Evolutionary conservation across 805 yeast species (phyloP).

Genomic region (Zygosaccharomyces rouxii): DNA sequence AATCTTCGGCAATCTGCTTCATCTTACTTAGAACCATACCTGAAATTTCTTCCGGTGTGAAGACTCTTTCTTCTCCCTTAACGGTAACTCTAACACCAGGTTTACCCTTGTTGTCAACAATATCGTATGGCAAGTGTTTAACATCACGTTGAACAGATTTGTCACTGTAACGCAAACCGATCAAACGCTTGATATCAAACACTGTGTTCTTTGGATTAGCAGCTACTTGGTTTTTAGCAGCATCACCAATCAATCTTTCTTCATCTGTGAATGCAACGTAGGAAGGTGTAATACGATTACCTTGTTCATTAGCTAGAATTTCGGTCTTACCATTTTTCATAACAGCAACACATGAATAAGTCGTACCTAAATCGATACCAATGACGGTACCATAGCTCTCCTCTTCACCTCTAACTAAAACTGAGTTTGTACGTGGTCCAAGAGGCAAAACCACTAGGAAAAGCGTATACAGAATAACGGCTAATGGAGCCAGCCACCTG

Average conservation of each 20-base stretch:
- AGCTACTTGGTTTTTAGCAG: slow-evolving; percentile 95
- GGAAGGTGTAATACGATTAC: slow-evolving; percentile 95
- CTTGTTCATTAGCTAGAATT: slow-evolving; percentile 92
- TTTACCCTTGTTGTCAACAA: slow-evolving; percentile 68
- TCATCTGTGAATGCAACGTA: slow-evolving; percentile 90
- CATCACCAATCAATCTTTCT: slow-evolving; percentile 92
- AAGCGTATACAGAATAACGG: slow-evolving; percentile 30
- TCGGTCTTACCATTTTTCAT: slow-evolving; percentile 84
- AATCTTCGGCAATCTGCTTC: slow-evolving; percentile 91
- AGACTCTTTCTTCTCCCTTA: slow-evolving; percentile 68
- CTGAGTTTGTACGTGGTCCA: slow-evolving; percentile 27
- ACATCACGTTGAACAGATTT: slow-evolving; percentile 74
- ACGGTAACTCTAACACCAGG: slow-evolving; percentile 76
- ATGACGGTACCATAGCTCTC: slow-evolving; percentile 64
- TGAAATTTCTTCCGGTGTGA: slow-evolving; percentile 90
- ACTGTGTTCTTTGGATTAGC: slow-evolving; percentile 81
- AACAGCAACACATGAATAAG: slow-evolving; percentile 94
- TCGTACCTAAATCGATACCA: slow-evolving; percentile 96
- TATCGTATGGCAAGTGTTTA: slow-evolving; percentile 75
- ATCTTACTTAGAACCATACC: slow-evolving; percentile 89
- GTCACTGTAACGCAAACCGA: slow-evolving; percentile 78
- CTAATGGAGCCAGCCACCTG: slow-evolving; percentile 48
- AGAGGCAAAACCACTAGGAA: slow-evolving; percentile 32
- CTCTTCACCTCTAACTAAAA: slow-evolving; percentile 36
- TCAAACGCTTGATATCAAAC: slow-evolving; percentile 87